Conservation (phyloP, 257 asterid genomes). For the Penstemon davidsonii region DNA sequence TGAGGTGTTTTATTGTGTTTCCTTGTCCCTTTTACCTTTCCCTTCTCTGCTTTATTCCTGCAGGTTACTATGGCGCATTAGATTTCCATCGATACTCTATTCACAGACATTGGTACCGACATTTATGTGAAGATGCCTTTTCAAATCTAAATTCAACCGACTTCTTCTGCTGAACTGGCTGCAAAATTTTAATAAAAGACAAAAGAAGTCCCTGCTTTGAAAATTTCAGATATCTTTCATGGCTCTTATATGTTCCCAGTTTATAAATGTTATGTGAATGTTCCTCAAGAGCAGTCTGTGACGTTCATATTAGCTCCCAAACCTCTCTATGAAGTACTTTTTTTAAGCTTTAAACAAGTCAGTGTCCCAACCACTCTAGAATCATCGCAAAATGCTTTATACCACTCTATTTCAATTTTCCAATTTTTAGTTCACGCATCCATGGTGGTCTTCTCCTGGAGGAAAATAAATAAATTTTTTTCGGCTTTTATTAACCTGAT, state of each 20-base stretch:
- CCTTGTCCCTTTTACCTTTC: background rate
- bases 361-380: too few relatives aligned
- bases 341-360: too few relatives aligned
- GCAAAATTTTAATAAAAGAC: conserved; percentile 8
- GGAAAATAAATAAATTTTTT: background rate
- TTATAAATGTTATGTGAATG: conserved; percentile 16
- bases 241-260: conserved; percentile 16
- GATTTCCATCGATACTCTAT: too few relatives aligned
- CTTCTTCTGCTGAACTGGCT: background rate
- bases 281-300: background rate
- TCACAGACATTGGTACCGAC: too few relatives aligned
- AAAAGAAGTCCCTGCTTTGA: conserved; percentile 1
- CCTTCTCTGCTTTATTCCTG: too few relatives aligned
- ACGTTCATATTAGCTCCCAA: too few relatives aligned
- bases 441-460: background rate
- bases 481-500: background rate
- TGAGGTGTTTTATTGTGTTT: background rate
- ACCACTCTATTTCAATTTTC: too few relatives aligned
- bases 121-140: too few relatives aligned
- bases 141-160: background rate
- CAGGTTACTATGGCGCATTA: too few relatives aligned
- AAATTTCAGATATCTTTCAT: conserved; percentile 2
- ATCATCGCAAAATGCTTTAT: too few relatives aligned
- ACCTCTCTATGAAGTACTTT: too few relatives aligned
- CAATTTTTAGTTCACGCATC: too few relatives aligned